A percentile compares a stretch with the other conserved stretches of the same genome.
phyloP scores from a whole-genome alignment of 192 early-diverging fungal genomes.

The Gryganskiella cystojenkinii region DNA sequence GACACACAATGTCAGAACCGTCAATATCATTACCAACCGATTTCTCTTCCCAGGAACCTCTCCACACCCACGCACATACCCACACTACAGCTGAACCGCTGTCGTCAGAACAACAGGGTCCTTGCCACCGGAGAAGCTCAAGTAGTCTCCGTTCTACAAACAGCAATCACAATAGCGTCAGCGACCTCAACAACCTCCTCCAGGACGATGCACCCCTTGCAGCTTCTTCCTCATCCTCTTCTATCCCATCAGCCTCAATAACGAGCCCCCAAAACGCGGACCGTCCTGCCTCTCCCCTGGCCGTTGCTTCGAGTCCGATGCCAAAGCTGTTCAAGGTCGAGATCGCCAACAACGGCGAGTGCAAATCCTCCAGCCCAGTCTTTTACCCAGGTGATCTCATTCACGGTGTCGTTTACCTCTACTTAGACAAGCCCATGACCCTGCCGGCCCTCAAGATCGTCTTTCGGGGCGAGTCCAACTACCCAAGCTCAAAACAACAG shows the following conservation, averaged over 20 bases:
- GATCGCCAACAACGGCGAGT: slow-evolving; percentile 46
- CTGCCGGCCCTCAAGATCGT: slow-evolving; percentile 51
- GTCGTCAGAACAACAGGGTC: neutral
- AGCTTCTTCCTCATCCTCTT: neutral
- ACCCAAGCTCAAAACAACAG: slow-evolving; percentile 50
- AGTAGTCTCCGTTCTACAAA: too few species aligned
- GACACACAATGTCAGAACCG: too few species aligned
- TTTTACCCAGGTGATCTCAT: slow-evolving; percentile 51
- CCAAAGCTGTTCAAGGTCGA: slow-evolving; percentile 51
- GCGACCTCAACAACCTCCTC: too few species aligned
- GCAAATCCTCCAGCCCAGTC: slow-evolving; percentile 40
- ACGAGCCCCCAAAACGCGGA: neutral
- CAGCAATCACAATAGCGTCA: too few species aligned
- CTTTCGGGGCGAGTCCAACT: slow-evolving; percentile 50
- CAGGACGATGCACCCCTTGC: too few species aligned
- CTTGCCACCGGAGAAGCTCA: too few species aligned
- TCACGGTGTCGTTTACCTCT: slow-evolving; percentile 50
- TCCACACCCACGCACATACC: too few species aligned
- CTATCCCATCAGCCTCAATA: neutral
- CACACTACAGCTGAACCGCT: neutral
- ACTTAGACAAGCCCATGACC: slow-evolving; percentile 51
- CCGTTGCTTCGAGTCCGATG: slow-evolving; percentile 34
- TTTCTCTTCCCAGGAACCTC: too few species aligned
- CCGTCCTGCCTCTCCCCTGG: slow-evolving; percentile 3
- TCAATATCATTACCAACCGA: too few species aligned